phyloP scores from a whole-genome alignment of 1,139 yeast species.

The Taphrina flavorubra region DNA sequence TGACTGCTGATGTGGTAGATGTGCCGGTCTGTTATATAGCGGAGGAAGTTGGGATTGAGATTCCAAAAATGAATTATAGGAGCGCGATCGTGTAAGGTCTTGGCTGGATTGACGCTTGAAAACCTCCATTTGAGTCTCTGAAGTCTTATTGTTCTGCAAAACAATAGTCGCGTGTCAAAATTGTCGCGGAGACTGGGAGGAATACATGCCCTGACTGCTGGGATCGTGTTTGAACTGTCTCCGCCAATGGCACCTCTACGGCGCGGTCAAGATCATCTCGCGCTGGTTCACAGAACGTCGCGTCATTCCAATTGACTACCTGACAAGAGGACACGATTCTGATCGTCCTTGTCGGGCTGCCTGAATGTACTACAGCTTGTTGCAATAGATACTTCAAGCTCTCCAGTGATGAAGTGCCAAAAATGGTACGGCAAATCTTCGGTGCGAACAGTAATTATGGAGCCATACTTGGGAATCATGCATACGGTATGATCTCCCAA shows the following conservation, averaged over 20 bases:
- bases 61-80: constrained; percentile 26
- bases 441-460: not conserved
- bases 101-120: constrained; percentile 19
- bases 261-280: too few relatives aligned
- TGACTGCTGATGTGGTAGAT: constrained; percentile 35
- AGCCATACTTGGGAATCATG: not conserved
- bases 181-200: not conserved
- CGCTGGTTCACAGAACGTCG: too few relatives aligned
- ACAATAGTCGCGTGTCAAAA: too few relatives aligned
- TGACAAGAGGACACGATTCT: too few relatives aligned
- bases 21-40: constrained; percentile 36
- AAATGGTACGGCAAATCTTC: not conserved
- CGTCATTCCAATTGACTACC: too few relatives aligned
- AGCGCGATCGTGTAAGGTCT: constrained; percentile 30
- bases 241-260: too few relatives aligned
- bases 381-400: too few relatives aligned
- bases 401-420: not conserved
- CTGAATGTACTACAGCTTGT: too few relatives aligned
- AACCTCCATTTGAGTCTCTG: not conserved
- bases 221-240: too few relatives aligned
- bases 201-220: not conserved
- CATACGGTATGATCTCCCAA: too few relatives aligned
- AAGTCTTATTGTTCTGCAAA: too few relatives aligned
- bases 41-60: constrained; percentile 33
- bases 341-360: too few relatives aligned